Evolutionary conservation across 2,329 filamentous ascomycete genomes (phyloP).

Genomic region (Hymenoscyphus repandus): DNA sequence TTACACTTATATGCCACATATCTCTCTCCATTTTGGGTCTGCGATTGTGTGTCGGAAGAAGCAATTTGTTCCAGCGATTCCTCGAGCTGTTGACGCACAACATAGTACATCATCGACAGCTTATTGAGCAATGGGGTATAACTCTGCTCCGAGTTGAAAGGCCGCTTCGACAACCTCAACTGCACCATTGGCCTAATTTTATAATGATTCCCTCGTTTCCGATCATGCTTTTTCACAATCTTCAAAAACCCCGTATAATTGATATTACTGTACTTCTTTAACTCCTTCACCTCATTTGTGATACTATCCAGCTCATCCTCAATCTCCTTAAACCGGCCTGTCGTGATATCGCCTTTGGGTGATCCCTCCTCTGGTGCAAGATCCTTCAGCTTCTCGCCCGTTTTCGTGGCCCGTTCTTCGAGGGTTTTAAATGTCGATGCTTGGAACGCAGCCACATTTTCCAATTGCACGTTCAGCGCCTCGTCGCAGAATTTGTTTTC

Average conservation of each 20-base stretch:
- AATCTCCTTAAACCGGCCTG: conserved; percentile 60
- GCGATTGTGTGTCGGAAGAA: conserved; percentile 38
- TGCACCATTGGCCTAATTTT: conserved; percentile 88
- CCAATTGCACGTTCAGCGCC: conserved; percentile 87
- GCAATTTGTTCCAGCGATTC: conserved; percentile 39
- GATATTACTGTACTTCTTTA: conserved; percentile 91
- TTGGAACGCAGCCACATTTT: conserved; percentile 92
- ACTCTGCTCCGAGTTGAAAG: conserved; percentile 87
- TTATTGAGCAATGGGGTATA: conserved; percentile 87
- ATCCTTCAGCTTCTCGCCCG: conserved; percentile 70
- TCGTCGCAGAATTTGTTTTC: conserved; percentile 93
- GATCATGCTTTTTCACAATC: conserved; percentile 98
- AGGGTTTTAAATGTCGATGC: conserved; percentile 62
- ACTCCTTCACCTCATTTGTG: conserved; percentile 83
- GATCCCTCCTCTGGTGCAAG: conserved; percentile 61
- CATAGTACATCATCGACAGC: conserved; percentile 93
- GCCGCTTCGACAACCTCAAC: conserved; percentile 78
- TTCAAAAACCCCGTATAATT: conserved; percentile 98
- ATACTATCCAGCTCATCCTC: conserved; percentile 79
- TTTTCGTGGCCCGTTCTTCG: conserved; percentile 47
- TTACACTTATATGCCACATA: conserved; percentile 85
- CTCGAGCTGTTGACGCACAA: conserved; percentile 79
- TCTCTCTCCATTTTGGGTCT: conserved; percentile 60
- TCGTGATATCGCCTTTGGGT: conserved; percentile 42
- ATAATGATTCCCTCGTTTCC: conserved; percentile 81